Evolutionary conservation across 768 basidiomycete genomes (phyloP).

Genomic region (Kwoniella pini): DNA sequence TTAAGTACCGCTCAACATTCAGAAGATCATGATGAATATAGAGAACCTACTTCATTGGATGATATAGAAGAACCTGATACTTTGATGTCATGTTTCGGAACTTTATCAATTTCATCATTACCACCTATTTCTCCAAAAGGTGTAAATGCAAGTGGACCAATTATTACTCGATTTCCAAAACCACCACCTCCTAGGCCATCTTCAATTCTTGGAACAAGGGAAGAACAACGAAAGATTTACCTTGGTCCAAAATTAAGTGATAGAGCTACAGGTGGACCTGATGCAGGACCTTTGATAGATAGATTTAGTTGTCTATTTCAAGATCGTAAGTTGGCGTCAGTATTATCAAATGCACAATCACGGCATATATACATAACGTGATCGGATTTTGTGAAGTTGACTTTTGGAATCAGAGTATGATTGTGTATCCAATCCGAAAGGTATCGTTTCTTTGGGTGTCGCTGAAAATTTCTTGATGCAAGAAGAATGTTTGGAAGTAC

Average conservation of each 20-base stretch:
- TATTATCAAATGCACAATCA: too few relatives aligned
- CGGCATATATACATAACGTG: too few relatives aligned
- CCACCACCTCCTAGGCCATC: slow-evolving; percentile 27
- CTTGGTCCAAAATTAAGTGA: slow-evolving; percentile 44
- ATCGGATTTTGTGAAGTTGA: slow-evolving; percentile 1
- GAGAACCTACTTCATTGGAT: slow-evolving; percentile 13
- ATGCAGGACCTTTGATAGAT: slow-evolving; percentile 49
- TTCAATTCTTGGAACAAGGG: slow-evolving; percentile 28
- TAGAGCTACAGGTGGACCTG: slow-evolving; percentile 45
- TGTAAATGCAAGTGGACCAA: slow-evolving; percentile 13
- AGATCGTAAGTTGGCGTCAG: slow-evolving; percentile 46
- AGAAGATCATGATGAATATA: neutral
- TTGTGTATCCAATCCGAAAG: slow-evolving; percentile 44
- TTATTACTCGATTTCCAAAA: slow-evolving; percentile 33
- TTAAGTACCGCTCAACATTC: neutral
- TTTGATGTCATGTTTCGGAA: slow-evolving; percentile 34
- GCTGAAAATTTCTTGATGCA: slow-evolving; percentile 52
- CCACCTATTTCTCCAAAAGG: neutral
- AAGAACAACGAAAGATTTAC: slow-evolving; percentile 42
- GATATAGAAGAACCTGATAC: slow-evolving; percentile 21
- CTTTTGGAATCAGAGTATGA: slow-evolving; percentile 23
- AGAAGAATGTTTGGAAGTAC: slow-evolving; percentile 42
- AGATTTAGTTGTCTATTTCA: slow-evolving; percentile 50
- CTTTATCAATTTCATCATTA: slow-evolving; percentile 20
- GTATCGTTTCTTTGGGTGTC: slow-evolving; percentile 50